Evolutionary conservation across 1,284 basidiomycete species (phyloP).

Genomic region (Leccinum pallidistipes): DNA sequence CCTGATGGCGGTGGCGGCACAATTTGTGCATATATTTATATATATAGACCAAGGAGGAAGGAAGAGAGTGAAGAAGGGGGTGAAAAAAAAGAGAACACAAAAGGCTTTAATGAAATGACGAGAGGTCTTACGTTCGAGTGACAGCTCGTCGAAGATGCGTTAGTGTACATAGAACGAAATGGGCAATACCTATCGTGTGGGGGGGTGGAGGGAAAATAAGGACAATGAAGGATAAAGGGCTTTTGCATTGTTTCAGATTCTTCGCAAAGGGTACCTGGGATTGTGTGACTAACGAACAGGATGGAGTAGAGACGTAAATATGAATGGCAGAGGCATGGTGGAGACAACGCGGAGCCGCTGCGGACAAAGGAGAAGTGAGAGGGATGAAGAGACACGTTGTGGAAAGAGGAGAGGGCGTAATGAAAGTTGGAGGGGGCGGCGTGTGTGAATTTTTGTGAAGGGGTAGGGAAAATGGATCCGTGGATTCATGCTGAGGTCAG

Average conservation of each 20-base stretch:
- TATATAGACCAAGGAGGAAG: neutral
- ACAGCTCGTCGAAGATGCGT: neutral
- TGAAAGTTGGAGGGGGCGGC: constrained; percentile 4
- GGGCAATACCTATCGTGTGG: neutral
- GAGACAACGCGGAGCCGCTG: constrained; percentile 32
- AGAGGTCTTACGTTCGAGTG: constrained; percentile 2
- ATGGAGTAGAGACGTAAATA: constrained; percentile 21
- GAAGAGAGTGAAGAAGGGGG: neutral
- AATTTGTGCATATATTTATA: neutral
- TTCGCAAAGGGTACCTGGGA: neutral
- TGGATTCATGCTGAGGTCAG: constrained; percentile 26
- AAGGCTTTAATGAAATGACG: constrained; percentile 13
- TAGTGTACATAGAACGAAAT: neutral
- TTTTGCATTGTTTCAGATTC: constrained; percentile 11
- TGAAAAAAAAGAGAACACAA: neutral
- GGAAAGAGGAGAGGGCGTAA: neutral
- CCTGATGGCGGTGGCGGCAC: neutral
- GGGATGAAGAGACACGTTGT: constrained; percentile 21
- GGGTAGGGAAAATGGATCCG: constrained; percentile 11
- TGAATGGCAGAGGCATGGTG: constrained; percentile 12
- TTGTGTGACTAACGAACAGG: constrained; percentile 20
- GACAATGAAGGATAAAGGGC: neutral
- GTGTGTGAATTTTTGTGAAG: neutral
- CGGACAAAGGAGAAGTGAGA: constrained; percentile 14
- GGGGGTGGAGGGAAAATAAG: neutral